A percentile compares a stretch with the other conserved stretches of the same genome.
Conservation (phyloP, 768 basidiomycete species). For the Auricularia cornea region DNA sequence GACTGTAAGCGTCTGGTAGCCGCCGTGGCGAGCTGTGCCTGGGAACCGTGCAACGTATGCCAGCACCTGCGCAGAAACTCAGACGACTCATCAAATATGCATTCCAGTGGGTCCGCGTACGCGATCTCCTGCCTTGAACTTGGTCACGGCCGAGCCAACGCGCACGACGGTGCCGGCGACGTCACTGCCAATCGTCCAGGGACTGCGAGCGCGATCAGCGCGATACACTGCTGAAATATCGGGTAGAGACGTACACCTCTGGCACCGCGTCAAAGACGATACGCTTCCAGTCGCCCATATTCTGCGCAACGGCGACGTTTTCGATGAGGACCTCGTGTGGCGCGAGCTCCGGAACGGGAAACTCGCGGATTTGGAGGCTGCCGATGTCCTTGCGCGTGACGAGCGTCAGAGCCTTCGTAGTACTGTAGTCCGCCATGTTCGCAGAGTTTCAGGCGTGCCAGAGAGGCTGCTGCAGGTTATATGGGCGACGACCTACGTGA, state of each 20-base stretch:
- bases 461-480: too few species aligned
- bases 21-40: not conserved
- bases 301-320: constrained; percentile 12
- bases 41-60: not conserved
- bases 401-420: too few species aligned
- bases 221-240: not conserved
- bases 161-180: constrained; percentile 9
- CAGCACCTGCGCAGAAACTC: not conserved
- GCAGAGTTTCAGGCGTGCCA: too few species aligned
- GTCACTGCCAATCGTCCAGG: constrained; percentile 7
- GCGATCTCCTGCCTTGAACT: constrained; percentile 8
- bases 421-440: too few species aligned
- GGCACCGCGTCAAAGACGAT: constrained; percentile 1
- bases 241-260: constrained; percentile 3
- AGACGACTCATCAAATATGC: too few species aligned
- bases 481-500: too few species aligned
- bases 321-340: constrained; percentile 4
- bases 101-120: not conserved
- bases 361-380: constrained; percentile 1
- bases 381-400: too few species aligned
- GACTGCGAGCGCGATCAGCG: not conserved
- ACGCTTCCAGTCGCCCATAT: constrained; percentile 11
- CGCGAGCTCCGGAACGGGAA: constrained; percentile 4
- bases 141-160: constrained; percentile 5
- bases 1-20: constrained; percentile 5